Evolutionary conservation across 2,329 filamentous ascomycete species (phyloP), one percentile per base, ranked within the genome.

Genomic region (Apiospora arundinis): DNA sequence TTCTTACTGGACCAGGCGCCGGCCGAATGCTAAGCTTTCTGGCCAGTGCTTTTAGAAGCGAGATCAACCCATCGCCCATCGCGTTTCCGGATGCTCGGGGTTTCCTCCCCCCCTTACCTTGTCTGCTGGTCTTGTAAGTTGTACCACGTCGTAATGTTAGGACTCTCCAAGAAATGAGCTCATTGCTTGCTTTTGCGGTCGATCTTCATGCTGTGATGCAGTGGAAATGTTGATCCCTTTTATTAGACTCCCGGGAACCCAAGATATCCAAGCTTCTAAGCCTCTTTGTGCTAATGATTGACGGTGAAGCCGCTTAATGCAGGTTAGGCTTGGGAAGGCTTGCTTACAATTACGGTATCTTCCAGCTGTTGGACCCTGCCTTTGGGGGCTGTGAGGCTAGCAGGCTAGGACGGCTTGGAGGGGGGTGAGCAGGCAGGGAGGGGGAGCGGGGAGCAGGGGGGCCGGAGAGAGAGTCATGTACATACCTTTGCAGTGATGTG

Each of bases 11-110:
- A 40, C 56, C 56, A 63, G 56, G 28, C 12, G 56, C 32, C 18
- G 32, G 3, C 9, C 32, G 32, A 40, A 63, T 63, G 56, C 56
- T 63, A 63, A 63, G 56, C 56, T 63, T 63, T 63, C 32, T 63
- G 56, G 56, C 32, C 56, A 23, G 56, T 40, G 56, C 56, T 63
- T 63, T 63, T 9, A 3, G 28, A 63, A 32, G 48, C 48, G 52
- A 37, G 18, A 40, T 8, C 21, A 48, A 21, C 16, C 32, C 52
- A 37, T 37, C 28, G 18, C 16, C 32, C 52, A 37, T 37, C 28
- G 18, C 52, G 52, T 8, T 60, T 32, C 52, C 28, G 28, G 28
- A n/a, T 60, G 52, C 52, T 32, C 52, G 52, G 52, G 52, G 52
- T 3, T 14, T 16, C 52, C 23, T 52, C 25, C 5, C 49, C 5